These are phyloP conservation scores for Blastobotrys proliferans DNA, from an alignment of 1,139 yeast genomes.

Conservation along the genomic window DNA sequence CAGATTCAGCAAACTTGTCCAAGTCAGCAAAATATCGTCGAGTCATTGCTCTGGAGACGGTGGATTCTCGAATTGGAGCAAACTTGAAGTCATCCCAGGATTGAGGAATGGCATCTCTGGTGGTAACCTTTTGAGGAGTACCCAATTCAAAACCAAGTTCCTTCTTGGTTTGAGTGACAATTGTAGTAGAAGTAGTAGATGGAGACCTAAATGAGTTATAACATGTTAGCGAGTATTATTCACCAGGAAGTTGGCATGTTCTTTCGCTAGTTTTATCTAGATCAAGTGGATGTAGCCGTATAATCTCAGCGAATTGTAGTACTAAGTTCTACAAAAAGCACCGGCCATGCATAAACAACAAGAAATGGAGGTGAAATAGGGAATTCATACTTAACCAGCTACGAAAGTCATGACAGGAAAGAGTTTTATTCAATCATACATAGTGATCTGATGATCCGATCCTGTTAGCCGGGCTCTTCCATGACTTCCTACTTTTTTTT, in stretches of 20 bases:
- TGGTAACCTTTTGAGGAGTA: constrained; percentile 6
- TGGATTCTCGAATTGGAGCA: constrained; percentile 71
- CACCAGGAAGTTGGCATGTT: constrained; percentile 26
- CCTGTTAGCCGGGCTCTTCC: too few species aligned
- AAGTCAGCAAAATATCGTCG: constrained; percentile 68
- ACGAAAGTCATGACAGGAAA: constrained; percentile 7
- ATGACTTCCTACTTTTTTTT: too few species aligned
- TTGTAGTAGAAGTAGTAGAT: constrained; percentile 13
- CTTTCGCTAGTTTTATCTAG: constrained; percentile 35
- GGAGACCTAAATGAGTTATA: constrained; percentile 12
- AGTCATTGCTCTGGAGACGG: constrained; percentile 83
- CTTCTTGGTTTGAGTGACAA: background rate
- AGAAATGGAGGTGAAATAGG: background rate
- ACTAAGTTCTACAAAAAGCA: constrained; percentile 18
- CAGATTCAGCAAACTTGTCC: constrained; percentile 72
- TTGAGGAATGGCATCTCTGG: constrained; percentile 11
- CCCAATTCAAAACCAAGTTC: background rate
- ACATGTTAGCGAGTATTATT: constrained; percentile 10
- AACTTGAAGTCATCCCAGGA: constrained; percentile 66
- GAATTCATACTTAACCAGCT: constrained; percentile 6
- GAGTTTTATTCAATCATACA: constrained; percentile 2
- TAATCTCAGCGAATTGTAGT: constrained; percentile 30
- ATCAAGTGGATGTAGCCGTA: constrained; percentile 36
- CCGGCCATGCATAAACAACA: constrained; percentile 25
- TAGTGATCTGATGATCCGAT: background rate